Conservation (phyloP, 192 early-diverging fungal species). For the Polychytrium aggregatum region DNA sequence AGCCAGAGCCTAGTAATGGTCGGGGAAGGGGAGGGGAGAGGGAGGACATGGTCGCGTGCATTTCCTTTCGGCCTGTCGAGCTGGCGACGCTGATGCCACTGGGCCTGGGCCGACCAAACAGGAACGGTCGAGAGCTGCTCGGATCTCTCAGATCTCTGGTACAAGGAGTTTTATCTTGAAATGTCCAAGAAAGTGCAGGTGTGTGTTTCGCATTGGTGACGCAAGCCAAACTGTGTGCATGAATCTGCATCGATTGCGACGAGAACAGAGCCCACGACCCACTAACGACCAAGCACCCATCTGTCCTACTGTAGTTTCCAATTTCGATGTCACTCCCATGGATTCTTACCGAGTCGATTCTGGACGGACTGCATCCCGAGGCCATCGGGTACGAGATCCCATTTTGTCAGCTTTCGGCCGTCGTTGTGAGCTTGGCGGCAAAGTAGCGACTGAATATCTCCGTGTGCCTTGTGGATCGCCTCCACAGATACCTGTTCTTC, state of each 20-base stretch:
- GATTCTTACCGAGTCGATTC: slow-evolving; percentile 35
- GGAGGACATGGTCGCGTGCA: too few relatives aligned
- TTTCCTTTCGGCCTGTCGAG: too few relatives aligned
- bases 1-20: too few relatives aligned
- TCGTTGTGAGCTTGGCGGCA: too few relatives aligned
- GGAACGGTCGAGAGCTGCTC: slow-evolving; percentile 14
- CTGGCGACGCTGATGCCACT: too few relatives aligned
- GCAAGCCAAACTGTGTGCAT: neutral
- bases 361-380: slow-evolving; percentile 24
- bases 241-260: neutral
- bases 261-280: too few relatives aligned
- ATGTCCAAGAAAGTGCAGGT: slow-evolving; percentile 37
- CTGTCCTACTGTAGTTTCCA: slow-evolving; percentile 34
- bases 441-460: too few relatives aligned
- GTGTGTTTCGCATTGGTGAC: neutral
- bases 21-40: too few relatives aligned
- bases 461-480: neutral
- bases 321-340: slow-evolving; percentile 44
- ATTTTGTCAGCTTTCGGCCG: too few relatives aligned
- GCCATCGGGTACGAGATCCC: slow-evolving; percentile 27
- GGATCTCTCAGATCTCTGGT: slow-evolving; percentile 39
- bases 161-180: slow-evolving; percentile 47
- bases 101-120: neutral
- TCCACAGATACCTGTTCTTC: slow-evolving; percentile 18
- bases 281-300: too few relatives aligned